Evolutionary conservation across 306 rosid genomes (phyloP), one percentile per base, ranked within the genome.

Genomic region (Cercis canadensis): DNA sequence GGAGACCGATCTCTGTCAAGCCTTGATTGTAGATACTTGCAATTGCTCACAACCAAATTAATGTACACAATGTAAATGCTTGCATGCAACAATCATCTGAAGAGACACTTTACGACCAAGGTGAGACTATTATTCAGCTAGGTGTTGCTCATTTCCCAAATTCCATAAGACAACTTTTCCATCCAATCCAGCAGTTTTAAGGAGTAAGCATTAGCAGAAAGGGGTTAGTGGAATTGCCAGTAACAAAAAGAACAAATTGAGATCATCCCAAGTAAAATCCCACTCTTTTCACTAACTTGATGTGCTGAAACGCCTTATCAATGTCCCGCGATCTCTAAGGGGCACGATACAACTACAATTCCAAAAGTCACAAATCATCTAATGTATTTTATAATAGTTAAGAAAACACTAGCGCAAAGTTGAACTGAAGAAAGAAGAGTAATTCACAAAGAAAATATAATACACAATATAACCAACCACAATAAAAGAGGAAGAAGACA

Each of bases 81-180:
- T n/a, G n/a, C n/a, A n/a, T n/a, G n/a, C n/a, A n/a, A n/a, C n/a
- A n/a, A n/a, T n/a, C n/a, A n/a, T n/a, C n/a, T n/a, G n/a, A n/a
- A n/a, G n/a, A n/a, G n/a, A n/a, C n/a, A n/a, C n/a, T n/a, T n/a
- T n/a, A n/a, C n/a, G n/a, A n/a, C n/a, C n/a, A n/a, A n/a, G n/a
- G n/a, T n/a, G n/a, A n/a, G n/a, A n/a, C n/a, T n/a, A n/a, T 34
- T 78, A 85, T 62, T 70, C 92, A 12, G 79, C 57, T 45, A 94
- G 79, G 76, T 94, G 95, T 68, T 55, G 84, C 76, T 87, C 88
- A 69, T 86, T 74, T 86, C 87, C 99, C 88, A 94, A 82, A 78
- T 94, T 91, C 99, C 99, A 94, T 12, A 89, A 32, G 49, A 76
- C 96, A 57, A 94, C 83, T 78, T 81, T 94, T 43, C 99, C 99